phyloP scores from a whole-genome alignment of 768 basidiomycete genomes.

The Suillus brevipes region DNA sequence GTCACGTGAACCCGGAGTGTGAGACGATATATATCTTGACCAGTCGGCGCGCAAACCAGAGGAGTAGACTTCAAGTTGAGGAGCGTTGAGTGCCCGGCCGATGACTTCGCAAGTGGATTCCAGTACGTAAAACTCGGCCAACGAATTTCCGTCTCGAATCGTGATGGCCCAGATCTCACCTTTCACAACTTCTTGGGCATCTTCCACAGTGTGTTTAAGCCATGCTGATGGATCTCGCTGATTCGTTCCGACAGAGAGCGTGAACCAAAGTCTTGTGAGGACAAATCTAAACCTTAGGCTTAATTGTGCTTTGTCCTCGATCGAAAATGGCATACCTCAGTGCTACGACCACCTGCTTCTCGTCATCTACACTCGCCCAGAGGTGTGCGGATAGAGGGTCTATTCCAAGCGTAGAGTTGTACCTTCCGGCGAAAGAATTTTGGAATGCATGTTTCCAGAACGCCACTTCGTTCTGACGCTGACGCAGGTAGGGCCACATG shows the following conservation, averaged over 20 bases:
- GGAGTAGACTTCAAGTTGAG: constrained; percentile 2
- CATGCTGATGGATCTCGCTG: constrained; percentile 33
- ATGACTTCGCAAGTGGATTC: constrained; percentile 76
- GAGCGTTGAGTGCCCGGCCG: constrained; percentile 37
- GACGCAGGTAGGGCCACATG: constrained; percentile 70
- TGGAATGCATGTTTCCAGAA: constrained; percentile 41
- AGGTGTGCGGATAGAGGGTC: constrained; percentile 43
- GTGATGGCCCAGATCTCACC: constrained; percentile 64
- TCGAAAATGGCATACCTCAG: constrained; percentile 44
- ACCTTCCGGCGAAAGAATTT: constrained; percentile 51
- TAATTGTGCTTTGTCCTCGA: not conserved
- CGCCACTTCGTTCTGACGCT: constrained; percentile 46
- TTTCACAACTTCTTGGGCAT: constrained; percentile 52
- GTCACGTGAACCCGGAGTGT: not conserved
- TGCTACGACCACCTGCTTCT: constrained; percentile 55
- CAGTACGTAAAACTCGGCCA: constrained; percentile 54
- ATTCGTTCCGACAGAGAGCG: constrained; percentile 50
- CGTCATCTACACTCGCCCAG: constrained; percentile 62
- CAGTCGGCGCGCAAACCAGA: constrained; percentile 58
- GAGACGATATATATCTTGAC: constrained; percentile 52
- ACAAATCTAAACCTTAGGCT: constrained; percentile 49
- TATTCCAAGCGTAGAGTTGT: constrained; percentile 28
- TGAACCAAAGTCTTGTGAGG: constrained; percentile 63
- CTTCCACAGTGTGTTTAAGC: constrained; percentile 41
- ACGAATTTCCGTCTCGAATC: constrained; percentile 21